Base-by-base conservation (phyloP, 768 basidiomycete species). In the Mycena olivaceomarginata region DNA sequence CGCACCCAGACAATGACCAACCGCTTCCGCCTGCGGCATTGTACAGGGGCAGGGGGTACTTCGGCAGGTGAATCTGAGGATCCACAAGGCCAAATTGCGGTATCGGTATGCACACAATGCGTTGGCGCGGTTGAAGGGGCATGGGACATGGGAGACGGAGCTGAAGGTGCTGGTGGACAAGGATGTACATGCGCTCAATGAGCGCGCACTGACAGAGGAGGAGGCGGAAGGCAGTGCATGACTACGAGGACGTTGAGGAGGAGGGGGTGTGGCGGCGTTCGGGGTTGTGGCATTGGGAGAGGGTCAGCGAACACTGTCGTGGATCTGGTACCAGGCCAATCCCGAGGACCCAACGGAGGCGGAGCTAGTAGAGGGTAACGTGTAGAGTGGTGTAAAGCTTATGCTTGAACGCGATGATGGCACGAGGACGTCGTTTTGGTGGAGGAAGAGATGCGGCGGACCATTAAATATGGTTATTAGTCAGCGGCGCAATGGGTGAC, bases 361-460 rank as follows among this genome's bases (percentile, higher is more conserved):
- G 9, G 48, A 67, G 18, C 13, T 69, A 10, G 31, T 69, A 1
- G 67, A 69, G 40, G 67, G 67, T 69, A 69, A 1, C 39, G 43
- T 5, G 43, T 45, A 5, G 43, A 45, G 13, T 45, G 43, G 43
- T 45, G 43, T 13, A 45, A 45, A 18, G 57, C 22, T 22, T 70
- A 72, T 11, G 63, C 64, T 5, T 20, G 76, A 0, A 67, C 64
- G 40, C 62, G 41, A 2, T 65, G 71, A 1, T 67, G 71, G 71
- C 65, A 73, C 9, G 76, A 77, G 57, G 76, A 77, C 10, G 41
- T 43, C 22, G 65, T 67, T 3, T 43, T 77, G 1, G 37, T 68
- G 7, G 70, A 72, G 5, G 76, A 67, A n/a, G 76, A 77, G 37
- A 77, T 77, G 76, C 63, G 45, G 1, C 57, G 76, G 20, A 45